Evolutionary conservation across 1,139 yeast species (phyloP).

Genomic region (Magnusiomyces sp.): DNA sequence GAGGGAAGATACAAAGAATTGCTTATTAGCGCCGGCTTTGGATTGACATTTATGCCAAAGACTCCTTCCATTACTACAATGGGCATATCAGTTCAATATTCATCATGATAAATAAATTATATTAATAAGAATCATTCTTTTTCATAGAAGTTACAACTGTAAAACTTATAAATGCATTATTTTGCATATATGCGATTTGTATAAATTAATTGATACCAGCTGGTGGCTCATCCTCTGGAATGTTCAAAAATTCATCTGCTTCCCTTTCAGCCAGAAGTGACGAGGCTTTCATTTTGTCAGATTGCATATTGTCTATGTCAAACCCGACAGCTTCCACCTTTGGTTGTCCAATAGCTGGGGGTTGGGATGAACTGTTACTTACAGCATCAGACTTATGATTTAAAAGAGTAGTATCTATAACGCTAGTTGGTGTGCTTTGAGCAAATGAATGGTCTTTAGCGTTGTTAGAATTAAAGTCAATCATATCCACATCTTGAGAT

Average conservation of each 20-base stretch:
- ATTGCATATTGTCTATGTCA: background rate
- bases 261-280: too few species aligned
- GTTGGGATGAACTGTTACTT: too few species aligned
- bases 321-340: too few species aligned
- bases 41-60: constrained; percentile 32
- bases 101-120: constrained; percentile 18
- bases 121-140: background rate
- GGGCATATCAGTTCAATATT: constrained; percentile 35
- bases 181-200: background rate
- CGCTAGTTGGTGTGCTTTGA: too few species aligned
- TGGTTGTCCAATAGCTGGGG: too few species aligned
- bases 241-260: background rate
- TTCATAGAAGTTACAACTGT: background rate
- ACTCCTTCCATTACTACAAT: constrained; percentile 28
- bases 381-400: too few species aligned
- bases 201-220: background rate
- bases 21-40: constrained; percentile 67
- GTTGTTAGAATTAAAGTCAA: too few species aligned
- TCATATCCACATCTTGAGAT: too few species aligned
- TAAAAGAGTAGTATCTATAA: too few species aligned
- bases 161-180: background rate
- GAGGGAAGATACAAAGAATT: constrained; percentile 82
- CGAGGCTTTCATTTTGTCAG: background rate
- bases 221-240: background rate
- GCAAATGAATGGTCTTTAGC: too few species aligned